These are phyloP conservation scores for Rhododendron molle DNA, from an alignment of 148 eudicot genomes.

Conservation along the genomic window DNA sequence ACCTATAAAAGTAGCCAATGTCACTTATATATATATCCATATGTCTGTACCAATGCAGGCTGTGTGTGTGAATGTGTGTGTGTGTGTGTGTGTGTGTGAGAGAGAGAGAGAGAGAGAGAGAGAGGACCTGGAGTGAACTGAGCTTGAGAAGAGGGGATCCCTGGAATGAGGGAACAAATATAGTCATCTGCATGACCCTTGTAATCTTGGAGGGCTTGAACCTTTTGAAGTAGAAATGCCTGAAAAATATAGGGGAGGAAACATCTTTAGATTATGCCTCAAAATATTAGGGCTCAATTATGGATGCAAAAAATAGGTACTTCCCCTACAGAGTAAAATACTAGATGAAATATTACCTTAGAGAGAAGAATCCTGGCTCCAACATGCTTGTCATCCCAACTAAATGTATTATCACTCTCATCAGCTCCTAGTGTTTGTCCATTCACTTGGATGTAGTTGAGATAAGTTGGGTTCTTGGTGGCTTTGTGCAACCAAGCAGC, in stretches of 20 bases:
- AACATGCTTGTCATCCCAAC: conserved; percentile 88
- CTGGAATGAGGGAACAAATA: conserved; percentile 73
- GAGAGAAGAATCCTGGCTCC: conserved; percentile 84
- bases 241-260: conserved; percentile 9
- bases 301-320: neutral
- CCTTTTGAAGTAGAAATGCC: conserved; percentile 61
- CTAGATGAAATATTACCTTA: conserved; percentile 39
- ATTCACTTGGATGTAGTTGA: conserved; percentile 63
- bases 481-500: conserved; percentile 86
- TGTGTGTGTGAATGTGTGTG: neutral
- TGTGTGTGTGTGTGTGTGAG: too few relatives aligned
- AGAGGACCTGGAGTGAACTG: conserved; percentile 66
- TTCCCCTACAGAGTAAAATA: neutral
- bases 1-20: conserved; percentile 28
- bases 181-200: conserved; percentile 69
- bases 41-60: neutral
- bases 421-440: conserved; percentile 72
- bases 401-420: conserved; percentile 70
- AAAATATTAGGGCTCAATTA: neutral
- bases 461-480: conserved; percentile 65
- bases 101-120: neutral
- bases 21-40: neutral
- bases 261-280: neutral
- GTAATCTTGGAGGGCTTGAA: conserved; percentile 59
- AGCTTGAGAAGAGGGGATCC: conserved; percentile 51